Evolutionary conservation across 1,139 yeast genomes (phyloP).

Genomic region (Pichia sp.): DNA sequence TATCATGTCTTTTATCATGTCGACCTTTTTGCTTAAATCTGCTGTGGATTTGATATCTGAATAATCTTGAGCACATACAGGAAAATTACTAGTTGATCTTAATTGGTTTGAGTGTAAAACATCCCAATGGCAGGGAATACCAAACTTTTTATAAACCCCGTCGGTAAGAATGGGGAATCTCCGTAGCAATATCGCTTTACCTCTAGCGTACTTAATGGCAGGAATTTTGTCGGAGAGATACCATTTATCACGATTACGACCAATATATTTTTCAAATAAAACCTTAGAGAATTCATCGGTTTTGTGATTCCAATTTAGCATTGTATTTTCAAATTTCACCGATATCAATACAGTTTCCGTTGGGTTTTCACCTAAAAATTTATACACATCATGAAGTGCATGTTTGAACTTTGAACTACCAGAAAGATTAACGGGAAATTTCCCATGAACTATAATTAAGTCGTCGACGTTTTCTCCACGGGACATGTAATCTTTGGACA

Average conservation of each 20-base stretch:
- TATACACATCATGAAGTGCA: conserved; percentile 49
- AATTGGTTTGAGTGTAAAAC: conserved; percentile 47
- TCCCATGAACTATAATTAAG: conserved; percentile 66
- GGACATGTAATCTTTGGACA: conserved; percentile 47
- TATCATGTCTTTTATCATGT: conserved; percentile 49
- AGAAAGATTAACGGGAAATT: conserved; percentile 62
- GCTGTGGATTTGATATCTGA: conserved; percentile 50
- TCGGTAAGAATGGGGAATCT: conserved; percentile 57
- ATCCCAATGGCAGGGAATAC: conserved; percentile 66
- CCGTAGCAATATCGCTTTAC: conserved; percentile 59
- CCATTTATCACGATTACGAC: conserved; percentile 49
- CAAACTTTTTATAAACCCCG: conserved; percentile 36
- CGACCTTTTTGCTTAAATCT: conserved; percentile 51
- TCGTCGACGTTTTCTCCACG: conserved; percentile 35
- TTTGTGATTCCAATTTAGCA: conserved; percentile 48
- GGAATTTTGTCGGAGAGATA: conserved; percentile 53
- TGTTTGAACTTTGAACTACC: conserved; percentile 36
- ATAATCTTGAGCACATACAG: conserved; percentile 63
- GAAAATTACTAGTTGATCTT: conserved; percentile 47
- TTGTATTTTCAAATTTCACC: conserved; percentile 61
- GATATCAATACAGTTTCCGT: conserved; percentile 63
- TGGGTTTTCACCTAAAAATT: conserved; percentile 42
- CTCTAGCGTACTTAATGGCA: conserved; percentile 51
- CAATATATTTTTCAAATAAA: conserved; percentile 54
- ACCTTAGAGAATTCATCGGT: conserved; percentile 59